A percentile compares a stretch with the other conserved stretches of the same genome.
Evolutionary conservation across 164 flowering plant species (phyloP).

Genomic region (Kalanchoe fedtschenkoi): DNA sequence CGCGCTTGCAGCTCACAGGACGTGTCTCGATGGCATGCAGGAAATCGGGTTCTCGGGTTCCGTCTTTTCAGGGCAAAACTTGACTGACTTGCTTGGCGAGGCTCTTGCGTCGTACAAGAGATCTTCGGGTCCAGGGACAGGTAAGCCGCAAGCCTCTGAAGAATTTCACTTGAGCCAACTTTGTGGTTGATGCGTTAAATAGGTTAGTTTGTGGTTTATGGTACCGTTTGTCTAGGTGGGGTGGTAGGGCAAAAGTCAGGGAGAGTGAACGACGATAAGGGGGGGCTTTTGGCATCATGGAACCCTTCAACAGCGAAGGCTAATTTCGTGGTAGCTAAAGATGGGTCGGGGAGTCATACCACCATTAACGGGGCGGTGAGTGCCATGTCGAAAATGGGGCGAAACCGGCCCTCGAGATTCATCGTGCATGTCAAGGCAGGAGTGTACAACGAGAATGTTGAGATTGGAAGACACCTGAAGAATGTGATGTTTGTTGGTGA

Average conservation of each 20-base stretch:
- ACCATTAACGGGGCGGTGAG: conserved; percentile 38
- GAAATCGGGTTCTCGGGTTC: conserved; percentile 15
- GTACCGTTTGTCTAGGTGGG: neutral
- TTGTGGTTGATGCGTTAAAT: no score
- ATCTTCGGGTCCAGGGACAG: neutral
- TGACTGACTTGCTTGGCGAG: conserved; percentile 24
- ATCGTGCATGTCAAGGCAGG: conserved; percentile 51
- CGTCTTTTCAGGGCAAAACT: conserved; percentile 15
- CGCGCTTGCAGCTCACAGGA: conserved; percentile 34
- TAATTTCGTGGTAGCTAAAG: conserved; percentile 44
- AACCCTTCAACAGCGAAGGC: conserved; percentile 30
- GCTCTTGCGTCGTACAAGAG: conserved; percentile 29
- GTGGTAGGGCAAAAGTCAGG: neutral
- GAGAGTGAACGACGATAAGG: neutral
- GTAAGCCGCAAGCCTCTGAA: no score
- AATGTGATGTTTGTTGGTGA: conserved; percentile 59
- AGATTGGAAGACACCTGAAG: conserved; percentile 22
- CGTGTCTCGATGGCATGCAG: conserved; percentile 48
- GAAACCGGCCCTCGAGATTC: conserved; percentile 14
- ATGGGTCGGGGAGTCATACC: conserved; percentile 41
- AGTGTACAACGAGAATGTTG: conserved; percentile 38
- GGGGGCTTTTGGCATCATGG: conserved; percentile 37
- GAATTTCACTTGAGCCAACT: neutral
- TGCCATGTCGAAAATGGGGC: conserved; percentile 18
- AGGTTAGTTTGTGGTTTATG: neutral